Percentiles rank a stretch among this genome's conserved stretches.
Conservation (phyloP, 2,329 filamentous ascomycete genomes). For the Aspergillus sergii region DNA sequence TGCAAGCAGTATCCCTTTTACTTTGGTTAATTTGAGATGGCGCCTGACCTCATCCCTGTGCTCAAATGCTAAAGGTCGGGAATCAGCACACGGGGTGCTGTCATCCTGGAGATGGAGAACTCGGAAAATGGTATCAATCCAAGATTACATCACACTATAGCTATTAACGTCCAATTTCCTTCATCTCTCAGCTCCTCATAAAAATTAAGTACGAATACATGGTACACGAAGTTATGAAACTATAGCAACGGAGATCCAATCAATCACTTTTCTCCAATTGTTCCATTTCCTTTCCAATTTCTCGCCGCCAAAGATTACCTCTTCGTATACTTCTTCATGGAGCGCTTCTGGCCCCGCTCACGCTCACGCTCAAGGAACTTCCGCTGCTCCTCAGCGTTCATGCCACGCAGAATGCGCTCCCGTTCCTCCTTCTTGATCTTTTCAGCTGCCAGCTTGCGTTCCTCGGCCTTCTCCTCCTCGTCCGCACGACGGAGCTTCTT, state of each 20-base stretch:
- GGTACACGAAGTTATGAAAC: constrained; percentile 26
- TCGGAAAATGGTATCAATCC: background rate
- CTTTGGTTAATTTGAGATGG: no score
- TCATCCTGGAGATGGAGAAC: background rate
- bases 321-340: constrained; percentile 64
- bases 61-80: background rate
- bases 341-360: constrained; percentile 69
- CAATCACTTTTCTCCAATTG: constrained; percentile 16
- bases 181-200: constrained; percentile 9
- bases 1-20: background rate
- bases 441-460: constrained; percentile 55
- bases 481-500: constrained; percentile 76
- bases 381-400: constrained; percentile 82
- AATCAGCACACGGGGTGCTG: background rate
- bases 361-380: constrained; percentile 81
- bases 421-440: constrained; percentile 84
- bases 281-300: background rate
- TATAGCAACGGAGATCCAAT: constrained; percentile 19
- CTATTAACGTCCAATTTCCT: constrained; percentile 6
- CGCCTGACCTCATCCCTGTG: background rate
- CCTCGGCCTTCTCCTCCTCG: constrained; percentile 70
- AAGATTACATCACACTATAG: background rate
- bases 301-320: constrained; percentile 33
- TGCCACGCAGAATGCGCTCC: constrained; percentile 74
- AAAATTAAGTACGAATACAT: constrained; percentile 25